Conservation (phyloP, 106 monocot genomes). For the Dioscorea dumetorum region DNA sequence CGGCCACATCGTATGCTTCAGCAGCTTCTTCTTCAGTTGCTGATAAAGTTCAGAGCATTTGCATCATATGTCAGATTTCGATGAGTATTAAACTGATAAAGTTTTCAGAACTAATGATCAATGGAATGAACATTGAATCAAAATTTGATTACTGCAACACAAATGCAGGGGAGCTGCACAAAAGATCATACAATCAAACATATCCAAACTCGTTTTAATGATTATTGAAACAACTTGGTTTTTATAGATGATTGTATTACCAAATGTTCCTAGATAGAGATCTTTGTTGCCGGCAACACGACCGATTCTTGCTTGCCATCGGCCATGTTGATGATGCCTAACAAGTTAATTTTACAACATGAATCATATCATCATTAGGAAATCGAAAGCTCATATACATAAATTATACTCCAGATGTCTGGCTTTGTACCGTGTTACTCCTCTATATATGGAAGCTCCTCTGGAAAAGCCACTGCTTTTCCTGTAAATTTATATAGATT, state of each 20-base stretch:
- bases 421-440: conserved; percentile 15
- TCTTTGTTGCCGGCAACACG: conserved; percentile 35
- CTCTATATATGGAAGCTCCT: conserved; percentile 11
- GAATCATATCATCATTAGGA: neutral
- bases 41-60: conserved; percentile 2
- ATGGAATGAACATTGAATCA: neutral
- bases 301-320: conserved; percentile 16
- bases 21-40: conserved; percentile 63
- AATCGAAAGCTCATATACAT: neutral
- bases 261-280: conserved; percentile 34
- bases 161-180: too few species aligned
- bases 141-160: neutral
- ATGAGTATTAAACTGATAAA: neutral
- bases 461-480: conserved; percentile 13
- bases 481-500: neutral
- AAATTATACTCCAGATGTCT: too few species aligned
- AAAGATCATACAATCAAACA: too few species aligned
- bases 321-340: conserved; percentile 14
- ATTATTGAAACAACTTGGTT: too few species aligned
- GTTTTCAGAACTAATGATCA: neutral
- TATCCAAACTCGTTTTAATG: too few species aligned
- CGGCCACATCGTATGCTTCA: conserved; percentile 66
- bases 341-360: neutral
- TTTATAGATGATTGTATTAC: neutral
- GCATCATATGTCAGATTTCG: too few species aligned